Base-by-base conservation (phyloP, 2,329 filamentous ascomycete species). In the Hypoxylon sp. region DNA sequence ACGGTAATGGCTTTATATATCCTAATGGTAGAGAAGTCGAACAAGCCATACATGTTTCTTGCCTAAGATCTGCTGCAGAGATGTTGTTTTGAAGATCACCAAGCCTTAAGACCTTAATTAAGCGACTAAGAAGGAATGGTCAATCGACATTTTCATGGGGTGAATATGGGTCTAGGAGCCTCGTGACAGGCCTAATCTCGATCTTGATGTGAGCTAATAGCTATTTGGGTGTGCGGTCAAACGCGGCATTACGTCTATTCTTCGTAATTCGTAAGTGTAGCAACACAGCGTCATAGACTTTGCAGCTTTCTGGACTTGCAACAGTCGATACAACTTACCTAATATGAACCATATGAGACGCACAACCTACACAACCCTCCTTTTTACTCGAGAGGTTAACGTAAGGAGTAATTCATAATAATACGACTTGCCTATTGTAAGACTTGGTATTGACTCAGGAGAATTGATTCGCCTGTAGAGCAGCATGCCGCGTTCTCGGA, bases 171-270 rank as follows among this genome's bases (percentile, higher is more conserved):
- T 11, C 42, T 46, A 29, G 47, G 19, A 24, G 17, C 55, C 63
- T 53, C 67, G 59, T 67, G 67, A 70, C 63, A 48, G 37, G 33
- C 13, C 51, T 57, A 59, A 70, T 70, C 67, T 70, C 67, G 67
- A 70, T 70, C 59, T 46, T 54, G 35, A 4, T 37, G 33, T 35
- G 47, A 50, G 58, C 46, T 26, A 50, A 56, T 37, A 67, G 47
- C 56, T 42, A n/a, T 59, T 35, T 39, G 60, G 51, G 42, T 19
- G 44, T 9, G 33, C 56, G 60, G 65, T 50, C 61, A 53, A 59
- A 53, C 35, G 55, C 55, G 63, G 58, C 55, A 70, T 70, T 70
- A 67, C 67, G 67, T 70, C 63, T 42, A 10, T 24, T 19, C 29
- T 56, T 58, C 56, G 63, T 67, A 67, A 66, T 50, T 58, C 54